phyloP scores from a whole-genome alignment of 495 filamentous ascomycete genomes.

The Penicillium lividum region DNA sequence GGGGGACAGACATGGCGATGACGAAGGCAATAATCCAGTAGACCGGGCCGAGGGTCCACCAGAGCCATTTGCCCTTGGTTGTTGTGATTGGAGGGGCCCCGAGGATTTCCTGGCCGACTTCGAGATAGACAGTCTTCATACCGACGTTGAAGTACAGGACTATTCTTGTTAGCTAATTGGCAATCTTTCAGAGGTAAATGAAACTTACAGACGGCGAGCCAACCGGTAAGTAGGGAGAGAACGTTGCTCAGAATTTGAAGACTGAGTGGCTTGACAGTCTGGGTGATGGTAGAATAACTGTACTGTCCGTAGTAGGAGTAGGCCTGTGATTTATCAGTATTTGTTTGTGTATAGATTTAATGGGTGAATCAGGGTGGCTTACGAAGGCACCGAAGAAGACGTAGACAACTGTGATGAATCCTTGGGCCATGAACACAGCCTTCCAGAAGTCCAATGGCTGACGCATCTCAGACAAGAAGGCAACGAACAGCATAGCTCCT shows the following conservation, averaged over 20 bases:
- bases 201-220: slow-evolving; percentile 46
- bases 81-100: slow-evolving; percentile 48
- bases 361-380: not conserved
- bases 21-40: slow-evolving; percentile 57
- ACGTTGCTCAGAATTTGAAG: slow-evolving; percentile 58
- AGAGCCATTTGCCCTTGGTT: slow-evolving; percentile 48
- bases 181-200: not conserved
- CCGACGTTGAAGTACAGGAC: slow-evolving; percentile 56
- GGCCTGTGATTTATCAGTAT: slow-evolving; percentile 22
- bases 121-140: slow-evolving; percentile 61
- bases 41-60: slow-evolving; percentile 51
- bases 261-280: slow-evolving; percentile 48
- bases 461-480: slow-evolving; percentile 68
- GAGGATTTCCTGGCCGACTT: slow-evolving; percentile 55
- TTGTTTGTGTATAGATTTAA: not conserved
- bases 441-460: slow-evolving; percentile 64
- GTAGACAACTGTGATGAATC: slow-evolving; percentile 53
- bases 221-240: slow-evolving; percentile 49
- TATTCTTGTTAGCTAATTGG: slow-evolving; percentile 1
- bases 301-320: slow-evolving; percentile 61
- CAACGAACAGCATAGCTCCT: slow-evolving; percentile 54
- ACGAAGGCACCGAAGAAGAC: slow-evolving; percentile 58
- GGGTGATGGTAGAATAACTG: slow-evolving; percentile 45
- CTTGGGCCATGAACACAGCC: slow-evolving; percentile 52
- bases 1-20: slow-evolving; percentile 46